A percentile compares a stretch with the other conserved stretches of the same genome.
Conservation (phyloP, 2,329 filamentous ascomycete species). For the Neocucurbitaria cava region DNA sequence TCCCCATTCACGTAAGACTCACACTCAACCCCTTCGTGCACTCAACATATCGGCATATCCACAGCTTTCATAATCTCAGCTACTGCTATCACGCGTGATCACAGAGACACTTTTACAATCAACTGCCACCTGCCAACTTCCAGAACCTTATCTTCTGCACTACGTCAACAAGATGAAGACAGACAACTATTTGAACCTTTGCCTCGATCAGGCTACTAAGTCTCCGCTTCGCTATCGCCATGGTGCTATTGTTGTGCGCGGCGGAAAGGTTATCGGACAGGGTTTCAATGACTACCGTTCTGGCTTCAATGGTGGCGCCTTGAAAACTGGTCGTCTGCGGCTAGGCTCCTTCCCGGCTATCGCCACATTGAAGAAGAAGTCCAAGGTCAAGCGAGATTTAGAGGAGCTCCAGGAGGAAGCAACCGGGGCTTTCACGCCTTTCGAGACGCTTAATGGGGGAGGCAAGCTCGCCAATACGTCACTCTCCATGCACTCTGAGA, state of each 20-base stretch:
- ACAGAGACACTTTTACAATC: neutral
- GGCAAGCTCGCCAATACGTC: conserved; percentile 50
- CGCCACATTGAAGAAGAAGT: conserved; percentile 45
- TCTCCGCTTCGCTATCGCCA: conserved; percentile 60
- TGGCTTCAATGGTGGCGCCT: conserved; percentile 58
- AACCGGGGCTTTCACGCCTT: conserved; percentile 47
- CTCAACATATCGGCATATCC: neutral
- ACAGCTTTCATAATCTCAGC: neutral
- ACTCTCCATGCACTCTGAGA: conserved; percentile 62
- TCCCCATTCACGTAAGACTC: conserved; percentile 1
- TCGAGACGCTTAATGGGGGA: conserved; percentile 49
- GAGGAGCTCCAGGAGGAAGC: neutral
- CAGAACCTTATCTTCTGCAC: neutral
- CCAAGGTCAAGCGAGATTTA: conserved; percentile 19
- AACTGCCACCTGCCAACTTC: neutral
- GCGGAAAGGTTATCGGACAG: conserved; percentile 61
- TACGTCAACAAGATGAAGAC: conserved; percentile 49
- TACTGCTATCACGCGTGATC: neutral
- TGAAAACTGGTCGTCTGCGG: conserved; percentile 55
- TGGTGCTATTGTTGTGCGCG: conserved; percentile 59
- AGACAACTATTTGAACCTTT: conserved; percentile 59
- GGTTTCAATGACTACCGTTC: conserved; percentile 60
- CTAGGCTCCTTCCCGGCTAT: conserved; percentile 43
- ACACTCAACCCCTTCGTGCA: conserved; percentile 2
- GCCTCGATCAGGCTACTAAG: conserved; percentile 59